These are phyloP conservation scores for Botrytis deweyae DNA, from an alignment of 2,329 filamentous ascomycete genomes.

Conservation along the genomic window DNA sequence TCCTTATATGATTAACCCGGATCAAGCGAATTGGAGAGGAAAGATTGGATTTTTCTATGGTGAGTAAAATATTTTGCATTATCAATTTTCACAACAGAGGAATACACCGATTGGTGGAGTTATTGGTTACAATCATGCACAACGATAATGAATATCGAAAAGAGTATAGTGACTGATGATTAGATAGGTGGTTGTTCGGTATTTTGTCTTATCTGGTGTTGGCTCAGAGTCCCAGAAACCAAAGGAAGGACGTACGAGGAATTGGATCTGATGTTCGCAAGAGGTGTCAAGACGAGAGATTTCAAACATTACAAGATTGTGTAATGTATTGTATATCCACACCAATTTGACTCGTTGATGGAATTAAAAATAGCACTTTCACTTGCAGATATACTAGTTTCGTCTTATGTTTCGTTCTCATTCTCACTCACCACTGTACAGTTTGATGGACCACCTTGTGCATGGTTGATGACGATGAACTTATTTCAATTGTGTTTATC, in stretches of 20 bases:
- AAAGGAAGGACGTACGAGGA: slow-evolving; percentile 48
- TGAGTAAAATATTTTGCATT: neutral
- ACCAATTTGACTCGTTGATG: neutral
- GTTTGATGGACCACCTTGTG: neutral
- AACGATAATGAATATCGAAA: neutral
- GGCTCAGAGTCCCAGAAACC: slow-evolving; percentile 45
- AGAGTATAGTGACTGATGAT: neutral
- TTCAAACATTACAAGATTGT: slow-evolving; percentile 35
- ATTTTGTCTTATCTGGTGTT: slow-evolving; percentile 44
- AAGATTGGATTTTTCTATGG: slow-evolving; percentile 39
- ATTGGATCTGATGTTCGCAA: slow-evolving; percentile 48
- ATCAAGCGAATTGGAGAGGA: slow-evolving; percentile 36
- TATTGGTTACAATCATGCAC: neutral
- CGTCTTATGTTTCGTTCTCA: neutral
- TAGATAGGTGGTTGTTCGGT: slow-evolving; percentile 43
- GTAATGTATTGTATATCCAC: neutral
- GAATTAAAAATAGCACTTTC: neutral
- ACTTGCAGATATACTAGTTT: neutral
- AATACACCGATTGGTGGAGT: too few relatives aligned
- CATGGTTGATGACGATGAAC: neutral
- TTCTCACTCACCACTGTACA: neutral
- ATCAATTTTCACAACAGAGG: neutral
- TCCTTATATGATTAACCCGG: slow-evolving; percentile 41
- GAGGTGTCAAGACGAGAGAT: slow-evolving; percentile 38
- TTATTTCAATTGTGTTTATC: neutral